phyloP scores from a whole-genome alignment of 345 rosid species.

The Anacardium occidentale region DNA sequence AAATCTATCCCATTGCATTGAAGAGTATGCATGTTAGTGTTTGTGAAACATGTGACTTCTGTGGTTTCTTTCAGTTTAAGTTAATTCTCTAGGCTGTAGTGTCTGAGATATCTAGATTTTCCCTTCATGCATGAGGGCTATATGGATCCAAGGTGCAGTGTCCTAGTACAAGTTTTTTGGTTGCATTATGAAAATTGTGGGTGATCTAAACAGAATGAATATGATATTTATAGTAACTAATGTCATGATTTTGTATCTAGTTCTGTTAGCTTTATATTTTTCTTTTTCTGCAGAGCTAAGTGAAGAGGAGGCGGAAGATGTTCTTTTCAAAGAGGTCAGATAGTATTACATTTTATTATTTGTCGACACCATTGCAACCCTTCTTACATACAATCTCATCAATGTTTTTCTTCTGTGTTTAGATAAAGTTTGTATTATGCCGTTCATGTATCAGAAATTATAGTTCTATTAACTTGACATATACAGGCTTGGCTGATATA shows the following conservation, averaged over 20 bases:
- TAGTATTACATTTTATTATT: neutral
- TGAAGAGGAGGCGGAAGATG: slow-evolving; percentile 81
- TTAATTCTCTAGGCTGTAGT: neutral
- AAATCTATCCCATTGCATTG: neutral
- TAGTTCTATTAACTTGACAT: slow-evolving; percentile 11
- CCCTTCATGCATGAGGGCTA: neutral
- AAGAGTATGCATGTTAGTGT: neutral
- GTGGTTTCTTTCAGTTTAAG: neutral
- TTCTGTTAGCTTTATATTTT: neutral
- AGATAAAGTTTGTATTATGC: neutral
- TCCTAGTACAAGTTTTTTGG: neutral
- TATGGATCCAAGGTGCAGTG: neutral
- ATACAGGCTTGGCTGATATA: slow-evolving; percentile 79
- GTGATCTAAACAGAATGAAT: neutral
- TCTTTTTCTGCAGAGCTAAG: slow-evolving; percentile 57
- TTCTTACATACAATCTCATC: neutral
- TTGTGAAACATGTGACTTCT: neutral
- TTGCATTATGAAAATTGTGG: neutral
- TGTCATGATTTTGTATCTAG: neutral
- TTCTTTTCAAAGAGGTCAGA: slow-evolving; percentile 79
- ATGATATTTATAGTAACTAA: neutral
- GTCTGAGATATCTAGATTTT: neutral
- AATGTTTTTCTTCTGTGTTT: neutral
- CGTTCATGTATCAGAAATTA: neutral
- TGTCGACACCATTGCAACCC: neutral